phyloP scores from a whole-genome alignment of 768 basidiomycete species.

The Pulveroboletus frians region DNA sequence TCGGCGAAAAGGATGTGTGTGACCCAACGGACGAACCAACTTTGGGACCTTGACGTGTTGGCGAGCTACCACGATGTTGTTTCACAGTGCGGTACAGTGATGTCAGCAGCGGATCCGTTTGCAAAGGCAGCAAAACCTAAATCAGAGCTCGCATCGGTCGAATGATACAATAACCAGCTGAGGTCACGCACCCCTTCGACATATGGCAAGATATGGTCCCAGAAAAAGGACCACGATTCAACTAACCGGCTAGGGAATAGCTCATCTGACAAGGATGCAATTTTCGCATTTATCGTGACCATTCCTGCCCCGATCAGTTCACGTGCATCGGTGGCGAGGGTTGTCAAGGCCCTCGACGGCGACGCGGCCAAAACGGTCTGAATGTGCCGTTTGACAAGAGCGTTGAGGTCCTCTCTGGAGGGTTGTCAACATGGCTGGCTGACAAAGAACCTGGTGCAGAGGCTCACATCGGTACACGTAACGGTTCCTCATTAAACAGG shows the following conservation, averaged over 20 bases:
- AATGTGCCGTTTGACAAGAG: slow-evolving; percentile 75
- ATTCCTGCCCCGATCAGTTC: slow-evolving; percentile 86
- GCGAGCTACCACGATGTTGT: slow-evolving; percentile 47
- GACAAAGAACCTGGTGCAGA: neutral
- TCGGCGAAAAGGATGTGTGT: slow-evolving; percentile 35
- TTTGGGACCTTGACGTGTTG: slow-evolving; percentile 48
- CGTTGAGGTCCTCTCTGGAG: slow-evolving; percentile 79
- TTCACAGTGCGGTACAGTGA: slow-evolving; percentile 63
- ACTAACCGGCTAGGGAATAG: slow-evolving; percentile 73
- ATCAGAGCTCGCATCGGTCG: slow-evolving; percentile 26
- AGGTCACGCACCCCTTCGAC: slow-evolving; percentile 67
- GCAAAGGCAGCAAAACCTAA: slow-evolving; percentile 55
- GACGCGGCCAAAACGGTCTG: slow-evolving; percentile 64
- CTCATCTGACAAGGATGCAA: slow-evolving; percentile 71
- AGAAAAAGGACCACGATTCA: slow-evolving; percentile 92
- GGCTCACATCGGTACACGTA: slow-evolving; percentile 76
- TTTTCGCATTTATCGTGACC: slow-evolving; percentile 85
- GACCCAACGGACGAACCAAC: slow-evolving; percentile 26
- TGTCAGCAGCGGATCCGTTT: slow-evolving; percentile 58
- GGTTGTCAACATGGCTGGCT: slow-evolving; percentile 6
- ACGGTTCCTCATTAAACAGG: slow-evolving; percentile 85
- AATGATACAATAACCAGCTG: neutral
- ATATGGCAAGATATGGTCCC: slow-evolving; percentile 83
- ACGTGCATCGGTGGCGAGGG: slow-evolving; percentile 71
- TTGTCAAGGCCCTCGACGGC: slow-evolving; percentile 67